Evolutionary conservation across 345 rosid genomes (phyloP).

Genomic region (Eucalyptus fibrosa): DNA sequence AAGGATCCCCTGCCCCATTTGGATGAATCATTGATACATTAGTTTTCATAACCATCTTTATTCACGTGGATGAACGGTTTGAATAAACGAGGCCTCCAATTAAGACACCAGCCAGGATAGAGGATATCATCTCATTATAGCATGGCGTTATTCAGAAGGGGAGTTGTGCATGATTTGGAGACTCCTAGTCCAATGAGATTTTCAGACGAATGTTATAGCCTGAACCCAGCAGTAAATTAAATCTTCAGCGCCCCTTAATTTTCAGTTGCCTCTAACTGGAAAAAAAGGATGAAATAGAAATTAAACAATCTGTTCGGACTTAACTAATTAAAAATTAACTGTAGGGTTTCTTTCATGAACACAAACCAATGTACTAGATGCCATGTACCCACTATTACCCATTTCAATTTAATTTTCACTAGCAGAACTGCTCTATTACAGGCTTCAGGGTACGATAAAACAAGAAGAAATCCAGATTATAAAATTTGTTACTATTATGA

Average conservation of each 20-base stretch:
- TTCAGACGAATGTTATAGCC: neutral
- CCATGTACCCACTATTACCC: neutral
- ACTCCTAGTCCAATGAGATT: neutral
- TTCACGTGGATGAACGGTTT: neutral
- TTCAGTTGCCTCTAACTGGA: neutral
- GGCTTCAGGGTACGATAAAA: too few species aligned
- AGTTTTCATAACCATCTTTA: neutral
- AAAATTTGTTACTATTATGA: neutral
- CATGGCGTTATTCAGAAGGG: neutral
- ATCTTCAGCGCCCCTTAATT: neutral
- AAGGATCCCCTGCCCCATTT: neutral
- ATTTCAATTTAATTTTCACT: neutral
- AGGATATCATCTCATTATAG: neutral
- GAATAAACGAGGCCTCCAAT: neutral
- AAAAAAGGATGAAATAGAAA: neutral
- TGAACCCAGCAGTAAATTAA: neutral
- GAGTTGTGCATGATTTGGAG: neutral
- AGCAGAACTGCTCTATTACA: neutral
- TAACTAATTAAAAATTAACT: neutral
- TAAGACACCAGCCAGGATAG: neutral
- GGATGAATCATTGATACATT: neutral
- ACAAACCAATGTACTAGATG: neutral
- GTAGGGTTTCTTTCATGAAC: neutral
- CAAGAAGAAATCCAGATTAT: neutral
- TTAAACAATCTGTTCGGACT: neutral